Conservation (phyloP, 192 early-diverging fungal species). For the Phycomyces nitens region DNA sequence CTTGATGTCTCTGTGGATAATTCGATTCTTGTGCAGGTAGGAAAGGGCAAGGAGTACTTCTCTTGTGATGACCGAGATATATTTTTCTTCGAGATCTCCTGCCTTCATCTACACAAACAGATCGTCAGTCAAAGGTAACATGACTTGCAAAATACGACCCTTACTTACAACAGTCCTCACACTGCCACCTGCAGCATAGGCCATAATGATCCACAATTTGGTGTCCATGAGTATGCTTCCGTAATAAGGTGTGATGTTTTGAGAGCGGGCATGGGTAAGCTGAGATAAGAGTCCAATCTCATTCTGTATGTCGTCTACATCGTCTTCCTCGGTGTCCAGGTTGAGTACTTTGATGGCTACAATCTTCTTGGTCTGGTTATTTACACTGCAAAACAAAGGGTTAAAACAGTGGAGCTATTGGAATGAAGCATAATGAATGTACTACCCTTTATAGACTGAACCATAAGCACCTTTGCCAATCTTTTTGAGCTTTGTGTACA, state of each 20-base stretch:
- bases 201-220: slow-evolving; percentile 98
- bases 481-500: slow-evolving; percentile 51
- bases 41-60: slow-evolving; percentile 85
- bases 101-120: slow-evolving; percentile 57
- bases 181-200: slow-evolving; percentile 94
- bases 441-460: slow-evolving; percentile 69
- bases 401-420: background rate
- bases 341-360: slow-evolving; percentile 98
- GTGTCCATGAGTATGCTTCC: slow-evolving; percentile 86
- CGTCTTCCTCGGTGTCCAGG: slow-evolving; percentile 94
- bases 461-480: slow-evolving; percentile 68
- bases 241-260: slow-evolving; percentile 92
- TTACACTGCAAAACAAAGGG: slow-evolving; percentile 43
- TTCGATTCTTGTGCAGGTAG: slow-evolving; percentile 91
- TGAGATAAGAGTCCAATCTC: slow-evolving; percentile 91
- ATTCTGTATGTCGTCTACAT: slow-evolving; percentile 90
- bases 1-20: slow-evolving; percentile 98
- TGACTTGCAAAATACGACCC: background rate
- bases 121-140: background rate
- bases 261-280: slow-evolving; percentile 73
- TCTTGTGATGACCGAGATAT: slow-evolving; percentile 84
- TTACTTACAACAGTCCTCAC: slow-evolving; percentile 67
- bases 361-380: slow-evolving; percentile 70
- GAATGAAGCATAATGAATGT: background rate
- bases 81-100: slow-evolving; percentile 83